Conservation (phyloP, 768 basidiomycete species). For the Xanthoconium purpureum region DNA sequence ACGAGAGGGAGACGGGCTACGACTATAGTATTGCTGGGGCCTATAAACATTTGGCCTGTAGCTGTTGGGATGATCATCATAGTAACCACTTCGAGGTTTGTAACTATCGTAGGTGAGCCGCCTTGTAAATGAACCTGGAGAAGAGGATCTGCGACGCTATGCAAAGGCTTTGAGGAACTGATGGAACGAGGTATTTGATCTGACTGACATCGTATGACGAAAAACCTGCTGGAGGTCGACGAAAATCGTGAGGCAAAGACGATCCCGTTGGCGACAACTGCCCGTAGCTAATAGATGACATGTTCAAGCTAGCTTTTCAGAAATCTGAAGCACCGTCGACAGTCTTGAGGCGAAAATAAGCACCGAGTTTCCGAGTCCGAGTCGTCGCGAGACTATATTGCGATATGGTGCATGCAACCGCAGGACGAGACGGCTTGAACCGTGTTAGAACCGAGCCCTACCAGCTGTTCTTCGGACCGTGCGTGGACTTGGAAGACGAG, state of each 20-base stretch:
- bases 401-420: constrained; percentile 4
- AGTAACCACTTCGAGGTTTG: constrained; percentile 39
- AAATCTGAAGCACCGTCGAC: constrained; percentile 5
- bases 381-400: not conserved
- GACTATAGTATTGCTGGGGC: constrained; percentile 36
- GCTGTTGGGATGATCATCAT: constrained; percentile 41
- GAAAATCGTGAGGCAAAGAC: constrained; percentile 26
- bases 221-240: constrained; percentile 25
- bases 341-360: constrained; percentile 4
- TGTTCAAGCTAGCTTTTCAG: constrained; percentile 7
- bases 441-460: constrained; percentile 2
- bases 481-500: constrained; percentile 12
- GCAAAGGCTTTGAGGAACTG: constrained; percentile 20
- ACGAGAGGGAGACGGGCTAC: constrained; percentile 53
- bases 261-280: constrained; percentile 25
- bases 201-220: constrained; percentile 34
- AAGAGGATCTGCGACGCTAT: constrained; percentile 45
- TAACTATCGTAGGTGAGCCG: constrained; percentile 51
- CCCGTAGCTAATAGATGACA: constrained; percentile 30
- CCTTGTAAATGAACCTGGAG: constrained; percentile 46
- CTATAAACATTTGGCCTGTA: constrained; percentile 43
- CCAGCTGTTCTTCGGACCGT: constrained; percentile 5
- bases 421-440: constrained; percentile 1
- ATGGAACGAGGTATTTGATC: constrained; percentile 16
- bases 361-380: constrained; percentile 2